Base-by-base conservation (phyloP, 1,284 basidiomycete species). In the Puccinia brachypodii region DNA sequence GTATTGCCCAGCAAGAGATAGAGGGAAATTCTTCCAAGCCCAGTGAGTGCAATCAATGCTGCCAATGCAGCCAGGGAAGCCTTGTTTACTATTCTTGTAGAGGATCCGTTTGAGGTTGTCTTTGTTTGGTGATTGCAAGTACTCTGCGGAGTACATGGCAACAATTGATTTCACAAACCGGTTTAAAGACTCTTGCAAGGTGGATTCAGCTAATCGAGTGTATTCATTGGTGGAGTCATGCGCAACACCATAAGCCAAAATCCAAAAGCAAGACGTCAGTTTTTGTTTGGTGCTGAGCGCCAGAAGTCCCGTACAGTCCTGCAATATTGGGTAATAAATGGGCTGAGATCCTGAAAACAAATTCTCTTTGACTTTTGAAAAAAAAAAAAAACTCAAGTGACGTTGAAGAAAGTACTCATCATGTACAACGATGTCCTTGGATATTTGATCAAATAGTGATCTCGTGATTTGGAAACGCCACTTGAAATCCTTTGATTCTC, bases 11-110 rank as follows among this genome's bases (percentile, higher is more conserved):
- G 28, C 47, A 25, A 33, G 44, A 8, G 62, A 44, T 58, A 68
- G 14, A 22, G 72, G 72, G 25, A 28, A 74, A n/a, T 58, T 74
- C 25, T 74, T 74, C 72, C 72, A 58, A n/a, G 2, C 58, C 72
- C 72, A 74, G 72, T 74, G 72, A 13, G 53, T 74, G 22, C 72
- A 74, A 25, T 56, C 72, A 33, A 74, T 47, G 50, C 50, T 74
- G 6, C 50, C 50, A 36, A 74, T n/a, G 28, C 50, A 74, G 2
- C 72, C 72, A 0, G 72, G 72, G 58, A 74, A 74, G 1, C 72
- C 50, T 7, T 31, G 38, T n/a, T 74, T 40, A 0, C 8, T 25
- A n/a, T 56, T 38, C 58, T 53, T 11, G 47, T 28, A 25, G 2
- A 74, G 72, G 16, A 56, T 74, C 33, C 40, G 69, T 22, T 31